phyloP scores from a whole-genome alignment of 2,329 filamentous ascomycete species.

The Paracoccidioides lutzii region DNA sequence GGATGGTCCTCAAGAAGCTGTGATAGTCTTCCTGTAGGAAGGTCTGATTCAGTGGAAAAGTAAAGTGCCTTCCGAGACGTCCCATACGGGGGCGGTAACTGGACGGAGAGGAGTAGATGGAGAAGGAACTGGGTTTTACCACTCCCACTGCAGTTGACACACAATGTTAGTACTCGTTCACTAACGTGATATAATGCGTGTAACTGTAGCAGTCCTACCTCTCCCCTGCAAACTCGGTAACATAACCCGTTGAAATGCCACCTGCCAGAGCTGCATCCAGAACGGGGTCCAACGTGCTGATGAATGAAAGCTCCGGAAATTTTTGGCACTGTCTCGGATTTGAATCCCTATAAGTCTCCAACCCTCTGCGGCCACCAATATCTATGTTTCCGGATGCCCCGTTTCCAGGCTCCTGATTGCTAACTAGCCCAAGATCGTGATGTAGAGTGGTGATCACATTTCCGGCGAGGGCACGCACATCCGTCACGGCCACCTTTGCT shows the following conservation, averaged over 20 bases:
- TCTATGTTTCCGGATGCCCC: conserved; percentile 4
- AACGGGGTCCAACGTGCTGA: conserved; percentile 66
- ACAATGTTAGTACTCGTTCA: conserved; percentile 11
- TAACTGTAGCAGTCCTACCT: conserved; percentile 40
- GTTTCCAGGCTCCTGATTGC: conserved; percentile 8
- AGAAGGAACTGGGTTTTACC: conserved; percentile 94
- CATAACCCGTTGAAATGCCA: conserved; percentile 65
- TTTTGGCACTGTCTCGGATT: conserved; percentile 10
- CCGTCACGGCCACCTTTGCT: conserved; percentile 65
- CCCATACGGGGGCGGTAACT: conserved; percentile 62
- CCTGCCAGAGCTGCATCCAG: conserved; percentile 63
- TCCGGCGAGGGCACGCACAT: conserved; percentile 60
- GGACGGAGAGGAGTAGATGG: conserved; percentile 67
- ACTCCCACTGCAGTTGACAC: conserved; percentile 46
- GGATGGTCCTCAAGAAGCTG: conserved; percentile 65
- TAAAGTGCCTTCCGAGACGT: conserved; percentile 68
- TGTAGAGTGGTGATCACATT: conserved; percentile 57
- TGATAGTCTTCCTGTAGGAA: conserved; percentile 67
- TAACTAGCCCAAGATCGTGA: conserved; percentile 40
- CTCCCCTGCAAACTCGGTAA: conserved; percentile 86
- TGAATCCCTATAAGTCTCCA: conserved; percentile 7
- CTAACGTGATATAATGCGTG: not conserved
- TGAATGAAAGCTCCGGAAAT: conserved; percentile 34
- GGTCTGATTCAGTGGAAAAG: conserved; percentile 79
- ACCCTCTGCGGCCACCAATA: too few relatives aligned